phyloP scores from a whole-genome alignment of 805 yeast species.

The Maudiozyma turicensis region DNA sequence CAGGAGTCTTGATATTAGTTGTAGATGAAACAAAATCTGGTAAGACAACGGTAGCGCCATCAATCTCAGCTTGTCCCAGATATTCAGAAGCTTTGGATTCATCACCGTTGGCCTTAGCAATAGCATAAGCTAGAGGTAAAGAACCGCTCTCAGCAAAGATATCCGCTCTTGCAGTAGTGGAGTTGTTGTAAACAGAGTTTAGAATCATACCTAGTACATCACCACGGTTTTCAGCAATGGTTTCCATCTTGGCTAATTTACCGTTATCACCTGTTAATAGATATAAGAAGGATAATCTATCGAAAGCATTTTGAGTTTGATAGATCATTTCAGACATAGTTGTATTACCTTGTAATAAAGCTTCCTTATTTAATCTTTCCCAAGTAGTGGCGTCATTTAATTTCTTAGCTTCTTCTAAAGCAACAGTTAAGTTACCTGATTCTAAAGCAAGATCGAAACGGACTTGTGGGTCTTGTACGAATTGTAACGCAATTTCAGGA shows the following conservation, averaged over 20 bases:
- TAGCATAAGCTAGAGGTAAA: conserved; percentile 82
- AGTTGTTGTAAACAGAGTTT: conserved; percentile 69
- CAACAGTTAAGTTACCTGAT: conserved; percentile 80
- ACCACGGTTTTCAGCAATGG: conserved; percentile 81
- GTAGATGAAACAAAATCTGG: conserved; percentile 37
- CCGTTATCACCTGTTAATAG: conserved; percentile 70
- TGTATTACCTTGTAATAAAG: conserved; percentile 81
- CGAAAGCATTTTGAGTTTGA: conserved; percentile 80
- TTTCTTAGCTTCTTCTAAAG: conserved; percentile 78
- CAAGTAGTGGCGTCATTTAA: conserved; percentile 62
- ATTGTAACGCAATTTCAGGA: conserved; percentile 95
- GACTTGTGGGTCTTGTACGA: conserved; percentile 93
- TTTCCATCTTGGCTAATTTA: conserved; percentile 74
- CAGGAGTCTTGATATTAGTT: conserved; percentile 37
- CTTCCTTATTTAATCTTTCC: conserved; percentile 78
- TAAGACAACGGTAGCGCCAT: conserved; percentile 52
- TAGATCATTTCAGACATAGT: conserved; percentile 77
- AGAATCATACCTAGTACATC: conserved; percentile 73
- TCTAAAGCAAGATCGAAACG: conserved; percentile 92
- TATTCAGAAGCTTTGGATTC: conserved; percentile 65
- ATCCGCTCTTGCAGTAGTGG: conserved; percentile 63
- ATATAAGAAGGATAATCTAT: conserved; percentile 82
- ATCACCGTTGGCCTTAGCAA: conserved; percentile 81
- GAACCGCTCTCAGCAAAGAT: conserved; percentile 71
- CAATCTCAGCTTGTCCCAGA: conserved; percentile 58